Evolutionary conservation across 179 eudicot genomes (phyloP), one percentile per base, ranked within the genome.

Genomic region (Gypsophila paniculata): DNA sequence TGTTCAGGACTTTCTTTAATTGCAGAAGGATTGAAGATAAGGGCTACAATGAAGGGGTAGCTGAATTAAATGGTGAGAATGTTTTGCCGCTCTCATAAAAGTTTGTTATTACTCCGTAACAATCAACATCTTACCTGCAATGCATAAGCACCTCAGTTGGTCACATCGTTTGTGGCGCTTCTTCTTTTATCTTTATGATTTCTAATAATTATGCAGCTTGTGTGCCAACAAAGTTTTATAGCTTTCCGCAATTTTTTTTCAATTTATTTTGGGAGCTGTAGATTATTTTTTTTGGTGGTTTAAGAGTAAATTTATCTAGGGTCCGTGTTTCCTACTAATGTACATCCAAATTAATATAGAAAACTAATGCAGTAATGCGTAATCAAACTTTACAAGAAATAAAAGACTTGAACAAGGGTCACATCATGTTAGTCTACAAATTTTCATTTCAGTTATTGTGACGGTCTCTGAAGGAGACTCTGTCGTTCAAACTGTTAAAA

Each of bases 11-110:
- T 51, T 52, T 51, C 19, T 64, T 8, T 19, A 17, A 26, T 83
- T 82, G 84, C 86, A 86, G 90, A 77, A 83, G 71, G 71, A 48
- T 68, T 39, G 74, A 72, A 59, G 69, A 48, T 65, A 76, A 77
- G 72, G 72, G 83, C 57, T 73, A 48, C 68, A 66, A 63, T 66
- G 36, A 42, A 69, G 72, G 71, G 54, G 58, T 34, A 22, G 74
- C 66, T 57, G 69, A 73, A 66, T 72, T 62, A 55, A 22, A 74
- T 72, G 85, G 88, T 83, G 76, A 79, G 75, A 32, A 51, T 6
- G 9, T 21, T 49, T 23, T n/a, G 19, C 13, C 55, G 59, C 34
- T 71, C 29, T 9, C 52, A 68, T 36, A 34, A 59, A 59, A 23
- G 17, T 57, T 26, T 51, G 29, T 63, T 49, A 9, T 51, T 32